Conservation (phyloP, 495 filamentous ascomycete genomes). For the Haplographium delicatum region DNA sequence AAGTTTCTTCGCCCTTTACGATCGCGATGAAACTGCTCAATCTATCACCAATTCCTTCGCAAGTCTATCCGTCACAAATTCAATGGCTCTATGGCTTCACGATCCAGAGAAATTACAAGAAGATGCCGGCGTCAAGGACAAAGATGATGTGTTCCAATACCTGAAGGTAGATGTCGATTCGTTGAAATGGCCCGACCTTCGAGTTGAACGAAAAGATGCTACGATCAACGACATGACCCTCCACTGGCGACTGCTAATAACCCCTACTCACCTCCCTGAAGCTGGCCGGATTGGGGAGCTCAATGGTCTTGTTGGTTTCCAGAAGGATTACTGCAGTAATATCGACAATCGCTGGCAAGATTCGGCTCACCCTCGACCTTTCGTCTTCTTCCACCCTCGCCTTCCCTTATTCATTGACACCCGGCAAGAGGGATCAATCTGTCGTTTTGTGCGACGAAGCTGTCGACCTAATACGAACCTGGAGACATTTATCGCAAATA, state of each 20-base stretch:
- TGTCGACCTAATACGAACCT: conserved; percentile 79
- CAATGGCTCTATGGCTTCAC: conserved; percentile 67
- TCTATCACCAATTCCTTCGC: conserved; percentile 52
- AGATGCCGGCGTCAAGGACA: conserved; percentile 38
- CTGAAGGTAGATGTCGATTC: conserved; percentile 28
- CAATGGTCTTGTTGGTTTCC: conserved; percentile 76
- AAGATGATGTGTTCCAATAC: conserved; percentile 44
- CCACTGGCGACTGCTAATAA: conserved; percentile 71
- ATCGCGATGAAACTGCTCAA: conserved; percentile 53
- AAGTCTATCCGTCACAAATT: conserved; percentile 59
- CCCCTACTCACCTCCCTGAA: conserved; percentile 49
- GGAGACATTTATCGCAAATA: conserved; percentile 73
- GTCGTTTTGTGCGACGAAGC: conserved; percentile 82
- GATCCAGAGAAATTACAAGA: conserved; percentile 47
- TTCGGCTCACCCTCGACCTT: conserved; percentile 73
- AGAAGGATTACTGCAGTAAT: conserved; percentile 70
- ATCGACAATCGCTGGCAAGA: conserved; percentile 68
- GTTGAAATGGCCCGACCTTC: conserved; percentile 34
- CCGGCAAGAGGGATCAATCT: conserved; percentile 71
- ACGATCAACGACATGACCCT: conserved; percentile 37
- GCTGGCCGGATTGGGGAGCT: conserved; percentile 77
- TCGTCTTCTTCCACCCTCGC: conserved; percentile 76
- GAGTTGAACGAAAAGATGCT: conserved; percentile 40
- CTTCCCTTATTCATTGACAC: conserved; percentile 90
- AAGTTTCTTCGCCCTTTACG: conserved; percentile 67